Evolutionary conservation across 768 basidiomycete species (phyloP).

Genomic region (Krasilnikovozyma curviuscula): DNA sequence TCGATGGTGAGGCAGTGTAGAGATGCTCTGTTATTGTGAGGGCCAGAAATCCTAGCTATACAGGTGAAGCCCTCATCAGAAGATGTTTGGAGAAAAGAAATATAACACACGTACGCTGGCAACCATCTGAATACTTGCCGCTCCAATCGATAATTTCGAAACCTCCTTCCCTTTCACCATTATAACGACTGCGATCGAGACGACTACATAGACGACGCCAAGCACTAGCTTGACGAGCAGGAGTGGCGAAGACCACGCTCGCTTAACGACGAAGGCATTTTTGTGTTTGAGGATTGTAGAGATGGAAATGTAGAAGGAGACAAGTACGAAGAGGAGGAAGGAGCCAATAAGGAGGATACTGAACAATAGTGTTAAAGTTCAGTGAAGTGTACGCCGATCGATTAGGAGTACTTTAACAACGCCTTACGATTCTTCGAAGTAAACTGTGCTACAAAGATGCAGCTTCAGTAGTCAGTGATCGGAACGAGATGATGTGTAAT

Average conservation of each 20-base stretch:
- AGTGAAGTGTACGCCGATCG: background rate
- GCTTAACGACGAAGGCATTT: background rate
- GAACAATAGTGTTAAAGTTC: no score
- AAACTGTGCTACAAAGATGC: background rate
- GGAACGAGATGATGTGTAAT: background rate
- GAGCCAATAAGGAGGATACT: background rate
- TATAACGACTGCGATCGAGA: background rate
- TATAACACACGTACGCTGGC: background rate
- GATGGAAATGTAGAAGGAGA: background rate
- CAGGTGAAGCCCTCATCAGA: background rate
- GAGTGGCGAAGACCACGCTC: no score
- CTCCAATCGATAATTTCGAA: background rate
- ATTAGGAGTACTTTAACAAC: background rate
- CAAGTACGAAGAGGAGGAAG: background rate
- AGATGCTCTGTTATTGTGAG: background rate
- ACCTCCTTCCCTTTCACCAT: background rate
- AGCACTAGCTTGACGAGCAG: background rate
- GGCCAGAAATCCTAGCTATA: background rate
- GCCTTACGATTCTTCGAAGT: constrained; percentile 1
- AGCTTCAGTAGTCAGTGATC: background rate
- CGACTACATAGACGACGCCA: background rate
- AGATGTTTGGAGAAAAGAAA: background rate
- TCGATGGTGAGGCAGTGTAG: background rate
- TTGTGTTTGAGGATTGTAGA: background rate
- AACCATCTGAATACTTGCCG: background rate